Evolutionary conservation across 1,284 basidiomycete genomes (phyloP), one percentile per base, ranked within the genome.

Genomic region (Trichosporon inkin): DNA sequence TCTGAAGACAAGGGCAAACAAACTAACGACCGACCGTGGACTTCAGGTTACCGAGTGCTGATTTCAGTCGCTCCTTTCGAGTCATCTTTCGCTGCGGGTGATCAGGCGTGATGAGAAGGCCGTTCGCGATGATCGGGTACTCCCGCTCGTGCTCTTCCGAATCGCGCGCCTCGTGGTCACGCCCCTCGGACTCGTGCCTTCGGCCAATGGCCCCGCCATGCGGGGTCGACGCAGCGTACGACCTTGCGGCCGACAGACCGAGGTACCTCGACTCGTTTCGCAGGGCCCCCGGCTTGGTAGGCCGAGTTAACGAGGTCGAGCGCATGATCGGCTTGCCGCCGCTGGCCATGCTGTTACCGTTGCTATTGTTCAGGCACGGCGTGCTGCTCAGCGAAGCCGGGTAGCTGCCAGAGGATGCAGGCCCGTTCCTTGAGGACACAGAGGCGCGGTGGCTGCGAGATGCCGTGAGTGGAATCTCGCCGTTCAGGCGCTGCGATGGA

Each of bases 251-350:
- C 14, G 44, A 22, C 8, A 49, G 44, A 11, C 44, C 44, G 16
- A 28, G 44, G 16, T 49, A 49, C 10, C 44, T 22, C 7, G 44
- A 17, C 8, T 49, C 44, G 24, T 28, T n/a, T 14, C 44, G 44
- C 13, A 49, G 22, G 7, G 22, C 44, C 3, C 44, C 44, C 14
- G 44, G 44, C 44, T 49, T 49, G 14, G 22, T 49, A 10, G 44
- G 44, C 6, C 44, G 44, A 6, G 44, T 49, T 16, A 49, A 24
- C 44, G 44, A 49, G 22, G 44, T 28, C 5, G 44, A 49, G 24
- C 44, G 44, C 44, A 49, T 49, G 44, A 49, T 49, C 44, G 44
- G 44, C 44, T 49, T 49, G 24, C 44, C 44, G 24, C 44, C 44
- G 24, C 44, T 49, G 22, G 44, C 44, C 44, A 49, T 49, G 44